These are phyloP conservation scores for Ilyonectria sp. DNA, from an alignment of 2,329 filamentous ascomycete species.

Conservation along the genomic window DNA sequence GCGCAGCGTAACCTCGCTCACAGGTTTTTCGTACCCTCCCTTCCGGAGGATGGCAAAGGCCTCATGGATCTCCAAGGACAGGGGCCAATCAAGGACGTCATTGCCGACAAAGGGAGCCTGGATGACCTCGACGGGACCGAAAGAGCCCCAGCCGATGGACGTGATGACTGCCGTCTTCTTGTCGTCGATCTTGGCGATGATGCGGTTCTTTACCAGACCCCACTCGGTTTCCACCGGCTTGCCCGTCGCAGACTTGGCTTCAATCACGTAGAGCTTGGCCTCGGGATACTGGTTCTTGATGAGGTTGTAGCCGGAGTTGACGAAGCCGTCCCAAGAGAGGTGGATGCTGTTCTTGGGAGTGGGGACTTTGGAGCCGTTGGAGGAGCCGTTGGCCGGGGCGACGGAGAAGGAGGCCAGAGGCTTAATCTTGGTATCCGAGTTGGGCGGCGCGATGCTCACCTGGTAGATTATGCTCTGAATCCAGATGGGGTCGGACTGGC, in stretches of 20 bases:
- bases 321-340: slow-evolving; percentile 32
- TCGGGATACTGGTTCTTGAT: slow-evolving; percentile 27
- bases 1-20: slow-evolving; percentile 27
- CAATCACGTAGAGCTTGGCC: slow-evolving; percentile 30
- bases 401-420: slow-evolving; percentile 15
- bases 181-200: slow-evolving; percentile 19
- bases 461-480: slow-evolving; percentile 52
- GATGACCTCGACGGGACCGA: slow-evolving; percentile 27
- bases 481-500: slow-evolving; percentile 56
- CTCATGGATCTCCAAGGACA: slow-evolving; percentile 18
- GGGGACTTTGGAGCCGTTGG: not conserved
- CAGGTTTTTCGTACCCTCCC: slow-evolving; percentile 25
- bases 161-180: slow-evolving; percentile 34
- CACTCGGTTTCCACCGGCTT: slow-evolving; percentile 28
- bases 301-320: slow-evolving; percentile 30
- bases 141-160: slow-evolving; percentile 31
- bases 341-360: slow-evolving; percentile 10
- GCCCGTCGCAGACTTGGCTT: slow-evolving; percentile 22
- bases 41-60: slow-evolving; percentile 33
- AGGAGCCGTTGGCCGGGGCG: not conserved
- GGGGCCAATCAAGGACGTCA: slow-evolving; percentile 22
- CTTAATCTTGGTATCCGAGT: not conserved
- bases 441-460: slow-evolving; percentile 9
- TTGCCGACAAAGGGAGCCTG: slow-evolving; percentile 22
- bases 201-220: slow-evolving; percentile 33